These are phyloP conservation scores for Colletotrichum godetiae DNA, from an alignment of 2,329 filamentous ascomycete genomes.

Conservation along the genomic window DNA sequence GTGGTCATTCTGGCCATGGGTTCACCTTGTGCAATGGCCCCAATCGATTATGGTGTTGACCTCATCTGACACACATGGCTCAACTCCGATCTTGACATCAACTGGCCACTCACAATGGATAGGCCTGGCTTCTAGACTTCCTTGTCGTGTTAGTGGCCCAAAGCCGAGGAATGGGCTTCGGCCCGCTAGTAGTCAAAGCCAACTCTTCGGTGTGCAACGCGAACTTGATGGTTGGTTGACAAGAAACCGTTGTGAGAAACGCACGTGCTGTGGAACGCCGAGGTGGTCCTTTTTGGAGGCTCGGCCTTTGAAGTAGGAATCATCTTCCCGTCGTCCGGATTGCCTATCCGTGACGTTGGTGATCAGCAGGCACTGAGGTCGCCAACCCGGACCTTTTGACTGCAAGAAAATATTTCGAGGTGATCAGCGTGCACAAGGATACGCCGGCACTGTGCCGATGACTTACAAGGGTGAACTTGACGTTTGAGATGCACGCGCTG, in stretches of 20 bases:
- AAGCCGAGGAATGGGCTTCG: not conserved
- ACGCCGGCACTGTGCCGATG: not conserved
- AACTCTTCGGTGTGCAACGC: not conserved
- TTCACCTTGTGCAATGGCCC: not conserved
- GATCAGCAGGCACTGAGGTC: not conserved
- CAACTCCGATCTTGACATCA: not conserved
- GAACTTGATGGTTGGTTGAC: not conserved
- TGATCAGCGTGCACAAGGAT: not conserved
- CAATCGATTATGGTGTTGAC: not conserved
- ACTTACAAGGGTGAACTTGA: not conserved
- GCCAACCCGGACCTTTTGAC: not conserved
- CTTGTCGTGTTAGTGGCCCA: not conserved
- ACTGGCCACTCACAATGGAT: not conserved
- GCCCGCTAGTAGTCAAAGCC: not conserved
- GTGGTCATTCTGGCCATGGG: too few species aligned
- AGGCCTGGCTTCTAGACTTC: too few species aligned
- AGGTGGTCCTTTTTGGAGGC: not conserved
- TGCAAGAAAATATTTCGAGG: not conserved
- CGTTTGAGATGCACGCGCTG: not conserved
- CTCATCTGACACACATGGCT: not conserved
- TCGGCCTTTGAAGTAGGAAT: not conserved
- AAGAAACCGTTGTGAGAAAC: not conserved
- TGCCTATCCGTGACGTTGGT: not conserved
- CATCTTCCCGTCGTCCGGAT: not conserved
- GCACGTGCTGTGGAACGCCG: not conserved